Percentiles rank a stretch among this genome's conserved stretches.
These are phyloP conservation scores for Chaetomium tenue DNA, from an alignment of 495 filamentous ascomycete genomes.

Conservation along the genomic window DNA sequence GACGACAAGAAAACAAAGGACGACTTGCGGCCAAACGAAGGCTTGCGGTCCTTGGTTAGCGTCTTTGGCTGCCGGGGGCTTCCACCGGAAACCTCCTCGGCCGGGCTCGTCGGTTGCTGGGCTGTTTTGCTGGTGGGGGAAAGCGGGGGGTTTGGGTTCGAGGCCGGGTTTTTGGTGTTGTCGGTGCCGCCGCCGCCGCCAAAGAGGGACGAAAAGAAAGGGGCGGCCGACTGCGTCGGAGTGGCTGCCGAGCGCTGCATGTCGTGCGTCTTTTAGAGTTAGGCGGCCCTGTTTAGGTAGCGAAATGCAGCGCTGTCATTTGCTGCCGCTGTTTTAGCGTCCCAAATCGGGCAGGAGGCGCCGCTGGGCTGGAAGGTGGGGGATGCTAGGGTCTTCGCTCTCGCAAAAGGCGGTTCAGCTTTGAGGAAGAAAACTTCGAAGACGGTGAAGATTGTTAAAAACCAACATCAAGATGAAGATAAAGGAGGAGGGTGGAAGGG, in stretches of 20 bases:
- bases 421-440: not conserved
- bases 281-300: constrained; percentile 15
- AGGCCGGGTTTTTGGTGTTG: constrained; percentile 28
- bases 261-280: constrained; percentile 24
- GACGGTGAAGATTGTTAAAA: not conserved
- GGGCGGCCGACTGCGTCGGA: constrained; percentile 41
- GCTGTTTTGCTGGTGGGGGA: constrained; percentile 20
- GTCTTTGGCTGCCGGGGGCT: constrained; percentile 36
- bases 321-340: constrained; percentile 22
- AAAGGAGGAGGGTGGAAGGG: not conserved
- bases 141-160: constrained; percentile 8
- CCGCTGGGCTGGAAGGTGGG: constrained; percentile 12
- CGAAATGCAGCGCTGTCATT: constrained; percentile 23
- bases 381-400: too few species aligned
- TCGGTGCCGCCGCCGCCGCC: constrained; percentile 28
- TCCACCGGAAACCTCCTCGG: constrained; percentile 26
- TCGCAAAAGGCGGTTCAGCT: not conserved
- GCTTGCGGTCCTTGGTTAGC: constrained; percentile 47
- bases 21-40: constrained; percentile 46
- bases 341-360: constrained; percentile 22
- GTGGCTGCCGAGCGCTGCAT: constrained; percentile 45
- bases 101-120: constrained; percentile 43
- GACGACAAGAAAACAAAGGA: constrained; percentile 45
- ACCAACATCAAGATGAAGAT: not conserved
- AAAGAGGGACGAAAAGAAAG: constrained; percentile 48